Percentiles rank a stretch among this genome's conserved stretches.
phyloP scores from a whole-genome alignment of 2,329 filamentous ascomycete species.

The Colletotrichum orchidophilum region DNA sequence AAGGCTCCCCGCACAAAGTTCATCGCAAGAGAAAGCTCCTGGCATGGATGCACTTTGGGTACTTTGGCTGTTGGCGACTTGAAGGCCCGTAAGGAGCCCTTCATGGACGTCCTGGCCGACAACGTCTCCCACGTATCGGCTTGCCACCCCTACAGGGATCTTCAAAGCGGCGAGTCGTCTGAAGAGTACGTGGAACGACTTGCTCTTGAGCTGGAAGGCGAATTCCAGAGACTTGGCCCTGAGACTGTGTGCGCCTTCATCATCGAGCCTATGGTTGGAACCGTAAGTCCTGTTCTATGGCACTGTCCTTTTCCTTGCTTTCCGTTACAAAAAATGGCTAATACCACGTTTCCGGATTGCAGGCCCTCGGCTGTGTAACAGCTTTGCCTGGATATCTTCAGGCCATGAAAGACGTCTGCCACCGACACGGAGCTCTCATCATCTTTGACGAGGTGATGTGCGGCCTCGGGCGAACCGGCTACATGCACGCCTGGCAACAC shows the following conservation, averaged over 20 bases:
- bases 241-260: neutral
- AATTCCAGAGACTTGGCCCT: neutral
- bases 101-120: neutral
- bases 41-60: neutral
- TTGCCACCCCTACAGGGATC: neutral
- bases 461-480: constrained; percentile 62
- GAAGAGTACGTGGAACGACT: neutral
- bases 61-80: neutral
- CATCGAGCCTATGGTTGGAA: neutral
- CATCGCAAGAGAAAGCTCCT: neutral
- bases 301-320: neutral
- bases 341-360: too few species aligned
- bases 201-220: neutral
- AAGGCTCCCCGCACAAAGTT: neutral
- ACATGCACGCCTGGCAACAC: constrained; percentile 67
- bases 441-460: constrained; percentile 70
- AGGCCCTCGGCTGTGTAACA: neutral
- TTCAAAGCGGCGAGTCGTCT: neutral
- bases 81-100: neutral
- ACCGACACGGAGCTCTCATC: constrained; percentile 63
- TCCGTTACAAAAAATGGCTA: too few species aligned
- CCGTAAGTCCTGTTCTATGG: neutral
- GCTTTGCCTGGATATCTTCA: constrained; percentile 57
- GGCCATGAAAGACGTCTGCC: constrained; percentile 61
- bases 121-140: neutral